Conservation (phyloP, 163 green algal species). For the Scenedesmus sp. region DNA sequence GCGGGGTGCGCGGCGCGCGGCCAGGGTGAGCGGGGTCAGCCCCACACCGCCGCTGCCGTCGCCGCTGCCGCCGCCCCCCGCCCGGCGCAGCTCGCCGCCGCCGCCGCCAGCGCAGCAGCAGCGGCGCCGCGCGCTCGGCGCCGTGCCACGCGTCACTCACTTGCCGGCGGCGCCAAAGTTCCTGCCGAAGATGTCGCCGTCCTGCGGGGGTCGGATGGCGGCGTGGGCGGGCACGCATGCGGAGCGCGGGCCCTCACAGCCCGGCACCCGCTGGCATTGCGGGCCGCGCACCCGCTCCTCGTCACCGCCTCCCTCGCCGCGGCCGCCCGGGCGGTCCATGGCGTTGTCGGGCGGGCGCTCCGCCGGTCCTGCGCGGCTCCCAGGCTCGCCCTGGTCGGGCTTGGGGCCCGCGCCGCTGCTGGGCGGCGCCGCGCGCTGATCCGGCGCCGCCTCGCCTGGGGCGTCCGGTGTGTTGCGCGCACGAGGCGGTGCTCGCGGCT, state of each 20-base stretch:
- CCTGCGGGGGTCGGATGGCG: constrained; percentile 37
- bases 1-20: not conserved
- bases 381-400: no score
- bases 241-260: not conserved
- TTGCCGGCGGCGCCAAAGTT: constrained; percentile 53
- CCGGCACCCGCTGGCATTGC: not conserved
- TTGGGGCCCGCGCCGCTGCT: no score
- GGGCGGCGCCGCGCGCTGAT: no score
- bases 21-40: no score
- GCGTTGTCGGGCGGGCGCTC: no score
- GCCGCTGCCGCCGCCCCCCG: no score
- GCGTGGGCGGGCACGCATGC: not conserved
- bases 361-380: no score
- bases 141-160: constrained; percentile 24
- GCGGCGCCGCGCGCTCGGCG: not conserved
- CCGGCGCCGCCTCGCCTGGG: not conserved
- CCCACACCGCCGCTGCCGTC: no score
- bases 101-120: not conserved
- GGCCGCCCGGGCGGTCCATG: constrained; percentile 40
- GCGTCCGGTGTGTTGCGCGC: constrained; percentile 1
- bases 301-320: not conserved
- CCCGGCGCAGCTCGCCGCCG: no score
- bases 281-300: constrained; percentile 21
- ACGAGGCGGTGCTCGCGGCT: not conserved
- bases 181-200: constrained; percentile 53